A percentile compares a stretch with the other conserved stretches of the same genome.
phyloP scores from a whole-genome alignment of 1,139 yeast species.

The Yamadazyma trypodendri region DNA sequence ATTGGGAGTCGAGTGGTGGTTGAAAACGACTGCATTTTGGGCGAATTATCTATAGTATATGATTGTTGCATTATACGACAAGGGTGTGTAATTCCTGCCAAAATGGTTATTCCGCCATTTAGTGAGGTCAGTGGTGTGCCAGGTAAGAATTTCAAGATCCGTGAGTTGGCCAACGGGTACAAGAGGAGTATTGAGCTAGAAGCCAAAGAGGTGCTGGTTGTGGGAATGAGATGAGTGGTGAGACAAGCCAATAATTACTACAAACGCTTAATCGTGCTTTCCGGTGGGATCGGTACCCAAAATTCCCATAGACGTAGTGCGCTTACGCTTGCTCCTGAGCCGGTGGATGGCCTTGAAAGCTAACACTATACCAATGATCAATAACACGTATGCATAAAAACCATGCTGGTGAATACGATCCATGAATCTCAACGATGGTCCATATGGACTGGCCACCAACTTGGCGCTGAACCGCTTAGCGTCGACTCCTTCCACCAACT shows the following conservation, averaged over 20 bases:
- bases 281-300: constrained; percentile 3
- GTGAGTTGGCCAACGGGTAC: constrained; percentile 37
- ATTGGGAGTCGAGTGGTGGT: constrained; percentile 61
- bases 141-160: constrained; percentile 28
- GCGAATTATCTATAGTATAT: constrained; percentile 51
- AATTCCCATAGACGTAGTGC: not conserved
- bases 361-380: constrained; percentile 14
- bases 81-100: constrained; percentile 52
- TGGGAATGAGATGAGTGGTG: not conserved
- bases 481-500: constrained; percentile 15
- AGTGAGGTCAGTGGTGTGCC: constrained; percentile 48
- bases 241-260: not conserved
- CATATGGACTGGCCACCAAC: constrained; percentile 47
- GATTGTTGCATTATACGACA: constrained; percentile 59
- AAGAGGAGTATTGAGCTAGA: constrained; percentile 41
- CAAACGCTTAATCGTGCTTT: constrained; percentile 4
- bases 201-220: constrained; percentile 33
- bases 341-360: constrained; percentile 7
- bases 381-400: constrained; percentile 38
- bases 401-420: constrained; percentile 48
- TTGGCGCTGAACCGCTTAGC: constrained; percentile 11
- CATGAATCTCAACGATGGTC: constrained; percentile 35
- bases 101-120: constrained; percentile 59
- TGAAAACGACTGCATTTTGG: constrained; percentile 40
- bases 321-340: constrained; percentile 7